Conservation (phyloP, 2,329 filamentous ascomycete species). For the Colletotrichum euphorbiae region DNA sequence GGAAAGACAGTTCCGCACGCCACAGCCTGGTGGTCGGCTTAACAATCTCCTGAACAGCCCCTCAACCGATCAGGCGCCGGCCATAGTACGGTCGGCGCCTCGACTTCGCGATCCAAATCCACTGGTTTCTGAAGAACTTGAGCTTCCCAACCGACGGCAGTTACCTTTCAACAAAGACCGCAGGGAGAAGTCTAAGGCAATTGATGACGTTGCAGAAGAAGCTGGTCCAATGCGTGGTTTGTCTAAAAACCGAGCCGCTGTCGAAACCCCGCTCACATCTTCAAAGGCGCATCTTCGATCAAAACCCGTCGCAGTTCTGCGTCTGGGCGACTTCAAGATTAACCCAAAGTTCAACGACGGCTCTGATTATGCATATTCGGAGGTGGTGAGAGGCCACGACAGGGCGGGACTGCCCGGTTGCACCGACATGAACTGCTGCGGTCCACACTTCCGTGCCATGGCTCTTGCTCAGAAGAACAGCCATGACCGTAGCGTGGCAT, state of each 20-base stretch:
- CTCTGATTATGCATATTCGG: conserved; percentile 76
- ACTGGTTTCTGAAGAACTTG: conserved; percentile 42
- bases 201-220: background rate
- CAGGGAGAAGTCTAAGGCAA: conserved; percentile 32
- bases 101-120: conserved; percentile 41
- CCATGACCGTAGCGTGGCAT: conserved; percentile 50
- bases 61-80: conserved; percentile 42
- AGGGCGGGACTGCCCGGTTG: conserved; percentile 81
- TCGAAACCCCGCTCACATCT: conserved; percentile 30
- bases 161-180: conserved; percentile 53
- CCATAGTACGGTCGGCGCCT: conserved; percentile 45
- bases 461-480: conserved; percentile 64
- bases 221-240: conserved; percentile 5
- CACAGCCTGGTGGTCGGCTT: conserved; percentile 46
- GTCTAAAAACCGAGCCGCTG: conserved; percentile 12
- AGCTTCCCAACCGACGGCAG: conserved; percentile 54
- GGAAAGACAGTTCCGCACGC: conserved; percentile 36
- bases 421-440: conserved; percentile 80
- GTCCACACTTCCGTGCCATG: conserved; percentile 75
- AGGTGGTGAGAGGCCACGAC: conserved; percentile 78
- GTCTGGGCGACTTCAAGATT: conserved; percentile 81
- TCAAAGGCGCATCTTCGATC: conserved; percentile 61
- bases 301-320: conserved; percentile 67
- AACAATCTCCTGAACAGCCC: conserved; percentile 50
- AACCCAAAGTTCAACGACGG: conserved; percentile 80